phyloP scores from a whole-genome alignment of 345 rosid genomes.

The Camelina hispida region DNA sequence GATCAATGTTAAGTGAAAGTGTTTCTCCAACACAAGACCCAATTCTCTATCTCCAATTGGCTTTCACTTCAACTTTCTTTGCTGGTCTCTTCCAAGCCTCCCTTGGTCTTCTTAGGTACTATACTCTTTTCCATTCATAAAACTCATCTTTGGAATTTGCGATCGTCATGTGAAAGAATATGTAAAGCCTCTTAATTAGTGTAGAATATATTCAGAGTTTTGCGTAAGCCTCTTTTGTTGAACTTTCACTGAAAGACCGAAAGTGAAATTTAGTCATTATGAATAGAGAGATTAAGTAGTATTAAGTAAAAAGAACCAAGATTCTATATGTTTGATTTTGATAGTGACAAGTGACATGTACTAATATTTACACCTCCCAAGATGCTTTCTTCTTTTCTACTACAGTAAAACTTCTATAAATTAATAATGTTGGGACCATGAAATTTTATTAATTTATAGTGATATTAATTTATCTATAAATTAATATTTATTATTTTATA shows the following conservation, averaged over 20 bases:
- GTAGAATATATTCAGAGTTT: conserved; percentile 43
- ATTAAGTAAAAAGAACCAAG: conserved; percentile 29
- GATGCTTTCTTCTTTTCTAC: conserved; percentile 38
- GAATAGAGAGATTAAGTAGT: conserved; percentile 24
- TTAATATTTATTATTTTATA: too few species aligned
- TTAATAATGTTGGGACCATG: too few species aligned
- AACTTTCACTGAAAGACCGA: conserved; percentile 25
- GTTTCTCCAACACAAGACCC: conserved; percentile 71
- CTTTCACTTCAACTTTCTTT: conserved; percentile 96
- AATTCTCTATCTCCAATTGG: conserved; percentile 73
- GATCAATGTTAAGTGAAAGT: conserved; percentile 83
- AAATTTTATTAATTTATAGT: too few species aligned
- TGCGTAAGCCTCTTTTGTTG: conserved; percentile 33
- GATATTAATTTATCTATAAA: too few species aligned
- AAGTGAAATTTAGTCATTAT: conserved; percentile 26
- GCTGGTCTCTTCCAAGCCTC: conserved; percentile 96
- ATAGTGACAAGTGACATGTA: conserved; percentile 71
- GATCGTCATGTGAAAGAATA: conserved; percentile 31
- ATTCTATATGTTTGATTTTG: conserved; percentile 34
- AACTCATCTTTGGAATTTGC: conserved; percentile 4
- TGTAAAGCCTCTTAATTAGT: conserved; percentile 16
- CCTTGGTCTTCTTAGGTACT: conserved; percentile 82
- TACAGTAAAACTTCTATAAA: too few species aligned
- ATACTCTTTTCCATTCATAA: background rate
- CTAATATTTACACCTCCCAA: conserved; percentile 30